These are phyloP conservation scores for Lentinula lateritia DNA, from an alignment of 768 basidiomycete species.

Conservation along the genomic window DNA sequence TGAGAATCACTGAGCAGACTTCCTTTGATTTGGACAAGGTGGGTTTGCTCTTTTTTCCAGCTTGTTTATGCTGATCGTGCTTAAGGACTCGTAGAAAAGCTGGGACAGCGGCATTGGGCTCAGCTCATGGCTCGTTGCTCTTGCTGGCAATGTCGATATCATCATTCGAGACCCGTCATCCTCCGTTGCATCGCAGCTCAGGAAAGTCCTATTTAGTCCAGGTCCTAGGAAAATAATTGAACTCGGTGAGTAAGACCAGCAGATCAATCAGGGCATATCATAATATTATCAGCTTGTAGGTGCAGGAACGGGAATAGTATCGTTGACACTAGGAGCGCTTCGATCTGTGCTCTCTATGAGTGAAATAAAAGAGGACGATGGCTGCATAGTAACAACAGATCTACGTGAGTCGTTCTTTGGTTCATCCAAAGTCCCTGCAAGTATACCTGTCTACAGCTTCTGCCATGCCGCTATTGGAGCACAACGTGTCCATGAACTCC, in stretches of 20 bases:
- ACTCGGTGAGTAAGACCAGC: slow-evolving; percentile 43
- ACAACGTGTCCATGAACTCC: slow-evolving; percentile 54
- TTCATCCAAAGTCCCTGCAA: not conserved
- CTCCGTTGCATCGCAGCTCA: slow-evolving; percentile 11
- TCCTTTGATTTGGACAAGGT: slow-evolving; percentile 95
- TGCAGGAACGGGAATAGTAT: slow-evolving; percentile 81
- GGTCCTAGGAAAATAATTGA: slow-evolving; percentile 51
- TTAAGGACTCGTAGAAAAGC: slow-evolving; percentile 66
- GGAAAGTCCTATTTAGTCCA: slow-evolving; percentile 33
- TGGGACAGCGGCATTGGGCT: slow-evolving; percentile 93
- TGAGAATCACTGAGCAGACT: slow-evolving; percentile 72
- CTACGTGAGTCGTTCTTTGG: slow-evolving; percentile 45
- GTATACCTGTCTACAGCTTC: slow-evolving; percentile 42
- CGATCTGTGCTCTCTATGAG: slow-evolving; percentile 28
- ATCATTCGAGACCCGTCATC: not conserved
- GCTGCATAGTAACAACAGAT: slow-evolving; percentile 60
- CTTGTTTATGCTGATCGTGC: slow-evolving; percentile 16
- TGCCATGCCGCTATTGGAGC: slow-evolving; percentile 72
- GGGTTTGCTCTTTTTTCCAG: not conserved
- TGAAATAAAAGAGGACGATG: slow-evolving; percentile 12
- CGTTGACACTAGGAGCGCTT: slow-evolving; percentile 57
- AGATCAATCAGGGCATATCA: not conserved
- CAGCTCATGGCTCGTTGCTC: slow-evolving; percentile 65
- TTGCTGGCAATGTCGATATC: slow-evolving; percentile 3
- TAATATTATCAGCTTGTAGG: slow-evolving; percentile 35